Conservation (phyloP, 306 rosid genomes). For the Myrica gale region DNA sequence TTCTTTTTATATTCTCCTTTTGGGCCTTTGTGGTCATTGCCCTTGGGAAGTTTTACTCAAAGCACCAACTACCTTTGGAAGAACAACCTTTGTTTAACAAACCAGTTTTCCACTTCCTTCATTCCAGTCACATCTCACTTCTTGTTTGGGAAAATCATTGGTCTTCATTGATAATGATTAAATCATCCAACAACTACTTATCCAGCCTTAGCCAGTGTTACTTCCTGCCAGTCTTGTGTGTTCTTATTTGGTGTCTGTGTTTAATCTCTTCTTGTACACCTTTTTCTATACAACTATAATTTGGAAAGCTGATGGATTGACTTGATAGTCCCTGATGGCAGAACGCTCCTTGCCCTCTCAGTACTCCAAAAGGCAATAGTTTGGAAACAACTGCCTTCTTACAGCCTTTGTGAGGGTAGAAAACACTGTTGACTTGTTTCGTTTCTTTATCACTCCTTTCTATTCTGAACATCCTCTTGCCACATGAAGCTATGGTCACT, state of each 20-base stretch:
- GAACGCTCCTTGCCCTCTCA: background rate
- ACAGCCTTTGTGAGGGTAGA: background rate
- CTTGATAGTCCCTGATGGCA: background rate
- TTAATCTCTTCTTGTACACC: background rate
- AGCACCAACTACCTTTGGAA: background rate
- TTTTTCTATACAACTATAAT: background rate
- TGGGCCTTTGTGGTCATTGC: background rate
- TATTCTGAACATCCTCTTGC: background rate
- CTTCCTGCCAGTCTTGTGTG: background rate
- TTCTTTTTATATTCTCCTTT: background rate
- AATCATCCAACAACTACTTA: background rate
- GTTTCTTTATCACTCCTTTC: background rate
- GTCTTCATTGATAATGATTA: background rate
- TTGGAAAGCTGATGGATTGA: conserved; percentile 4
- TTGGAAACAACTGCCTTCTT: background rate
- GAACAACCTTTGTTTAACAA: background rate
- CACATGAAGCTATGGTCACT: background rate
- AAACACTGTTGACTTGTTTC: background rate
- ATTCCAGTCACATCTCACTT: background rate
- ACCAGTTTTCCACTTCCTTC: background rate
- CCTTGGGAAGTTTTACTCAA: background rate
- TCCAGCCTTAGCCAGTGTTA: background rate
- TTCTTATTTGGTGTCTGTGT: background rate
- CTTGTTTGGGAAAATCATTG: background rate
- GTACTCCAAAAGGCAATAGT: background rate